These are phyloP conservation scores for Fraxinus dipetala DNA, from an alignment of 305 asterid species.

Conservation along the genomic window DNA sequence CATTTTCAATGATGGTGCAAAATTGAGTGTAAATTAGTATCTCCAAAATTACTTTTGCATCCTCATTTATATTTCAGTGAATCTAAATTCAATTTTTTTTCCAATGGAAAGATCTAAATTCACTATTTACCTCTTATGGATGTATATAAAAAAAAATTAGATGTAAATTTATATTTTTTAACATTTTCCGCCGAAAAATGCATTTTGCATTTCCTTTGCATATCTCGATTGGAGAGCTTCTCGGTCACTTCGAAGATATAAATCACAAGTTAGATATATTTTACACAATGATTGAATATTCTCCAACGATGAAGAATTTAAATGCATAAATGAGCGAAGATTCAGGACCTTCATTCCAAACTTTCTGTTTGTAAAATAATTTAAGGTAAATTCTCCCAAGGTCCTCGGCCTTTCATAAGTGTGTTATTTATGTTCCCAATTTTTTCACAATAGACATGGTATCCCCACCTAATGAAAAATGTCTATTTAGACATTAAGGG, in stretches of 20 bases:
- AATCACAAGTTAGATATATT: too few relatives aligned
- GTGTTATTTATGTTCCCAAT: not conserved
- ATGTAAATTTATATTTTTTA: too few relatives aligned
- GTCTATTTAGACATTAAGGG: not conserved
- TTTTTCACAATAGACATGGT: not conserved
- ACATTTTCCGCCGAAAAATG: not conserved
- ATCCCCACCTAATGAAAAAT: not conserved
- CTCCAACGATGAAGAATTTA: not conserved
- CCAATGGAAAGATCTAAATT: not conserved
- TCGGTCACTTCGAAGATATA: too few relatives aligned
- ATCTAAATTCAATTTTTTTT: not conserved
- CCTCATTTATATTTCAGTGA: not conserved
- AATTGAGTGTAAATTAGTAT: too few relatives aligned
- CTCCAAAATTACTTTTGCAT: not conserved
- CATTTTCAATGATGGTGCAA: too few relatives aligned
- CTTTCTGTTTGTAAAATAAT: too few relatives aligned
- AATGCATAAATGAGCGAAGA: not conserved
- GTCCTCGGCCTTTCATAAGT: not conserved
- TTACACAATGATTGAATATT: too few relatives aligned
- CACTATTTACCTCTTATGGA: not conserved
- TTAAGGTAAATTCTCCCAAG: not conserved
- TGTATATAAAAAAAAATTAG: too few relatives aligned
- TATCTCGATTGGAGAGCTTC: not conserved
- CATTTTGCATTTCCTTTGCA: not conserved
- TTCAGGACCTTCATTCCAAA: not conserved